phyloP scores from a whole-genome alignment of 768 basidiomycete genomes.

The Leccinum variicolor region DNA sequence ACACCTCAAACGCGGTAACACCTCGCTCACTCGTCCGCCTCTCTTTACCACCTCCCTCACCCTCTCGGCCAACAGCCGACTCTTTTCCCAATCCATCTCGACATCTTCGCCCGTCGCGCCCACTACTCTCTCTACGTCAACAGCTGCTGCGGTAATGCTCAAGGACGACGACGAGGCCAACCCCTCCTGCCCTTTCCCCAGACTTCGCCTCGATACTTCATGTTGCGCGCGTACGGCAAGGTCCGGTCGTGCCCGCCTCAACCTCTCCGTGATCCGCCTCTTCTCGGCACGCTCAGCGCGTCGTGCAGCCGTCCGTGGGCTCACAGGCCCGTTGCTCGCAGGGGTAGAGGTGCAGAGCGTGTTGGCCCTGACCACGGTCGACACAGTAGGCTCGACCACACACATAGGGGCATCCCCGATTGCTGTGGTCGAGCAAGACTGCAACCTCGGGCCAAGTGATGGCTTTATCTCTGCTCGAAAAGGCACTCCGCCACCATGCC shows the following conservation, averaged over 20 bases:
- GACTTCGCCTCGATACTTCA: too few relatives aligned
- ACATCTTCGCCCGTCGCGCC: constrained; percentile 5
- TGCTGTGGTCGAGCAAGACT: constrained; percentile 5
- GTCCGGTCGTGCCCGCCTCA: constrained; percentile 44
- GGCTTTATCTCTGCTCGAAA: neutral
- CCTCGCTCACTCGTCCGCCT: constrained; percentile 18
- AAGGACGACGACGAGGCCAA: neutral
- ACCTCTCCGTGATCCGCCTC: constrained; percentile 34
- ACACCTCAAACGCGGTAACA: constrained; percentile 28
- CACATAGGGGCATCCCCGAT: neutral
- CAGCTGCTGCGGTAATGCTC: too few relatives aligned
- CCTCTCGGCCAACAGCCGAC: constrained; percentile 17
- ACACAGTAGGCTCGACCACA: neutral
- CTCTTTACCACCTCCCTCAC: constrained; percentile 20
- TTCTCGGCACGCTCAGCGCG: constrained; percentile 19
- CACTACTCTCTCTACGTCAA: too few relatives aligned
- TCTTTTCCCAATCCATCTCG: constrained; percentile 28
- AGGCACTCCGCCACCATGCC: neutral
- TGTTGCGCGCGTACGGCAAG: constrained; percentile 28
- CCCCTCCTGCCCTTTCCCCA: too few relatives aligned
- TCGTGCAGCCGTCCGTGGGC: constrained; percentile 19
- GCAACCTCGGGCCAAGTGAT: neutral
- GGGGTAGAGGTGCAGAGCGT: neutral
- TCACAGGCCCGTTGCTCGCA: neutral
- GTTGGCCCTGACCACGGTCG: neutral